Percentiles rank a stretch among this genome's conserved stretches.
phyloP scores from a whole-genome alignment of 306 rosid species.

The Gastrolobium bilobum region DNA sequence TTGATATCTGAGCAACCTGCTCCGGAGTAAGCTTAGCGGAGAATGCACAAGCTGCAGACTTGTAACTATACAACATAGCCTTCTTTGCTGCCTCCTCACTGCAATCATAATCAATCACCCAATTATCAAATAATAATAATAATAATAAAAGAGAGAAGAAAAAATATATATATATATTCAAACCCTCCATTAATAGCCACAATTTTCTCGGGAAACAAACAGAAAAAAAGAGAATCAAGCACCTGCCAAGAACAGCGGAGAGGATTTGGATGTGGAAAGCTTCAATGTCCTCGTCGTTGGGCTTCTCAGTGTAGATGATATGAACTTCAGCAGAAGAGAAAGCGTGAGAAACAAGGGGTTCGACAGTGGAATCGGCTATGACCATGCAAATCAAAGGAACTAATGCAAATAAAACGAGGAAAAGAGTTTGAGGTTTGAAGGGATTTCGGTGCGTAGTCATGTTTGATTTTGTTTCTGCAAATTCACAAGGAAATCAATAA shows the following conservation, averaged over 20 bases:
- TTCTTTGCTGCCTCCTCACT: constrained; percentile 95
- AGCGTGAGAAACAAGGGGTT: constrained; percentile 36
- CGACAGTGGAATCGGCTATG: constrained; percentile 49
- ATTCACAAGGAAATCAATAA: too few relatives aligned
- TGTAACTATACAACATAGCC: constrained; percentile 90
- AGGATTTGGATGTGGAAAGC: constrained; percentile 89
- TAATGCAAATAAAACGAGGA: constrained; percentile 22
- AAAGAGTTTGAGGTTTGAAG: not conserved
- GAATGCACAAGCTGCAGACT: constrained; percentile 89
- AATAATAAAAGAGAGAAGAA: not conserved
- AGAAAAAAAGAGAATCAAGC: not conserved
- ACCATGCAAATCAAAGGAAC: constrained; percentile 6
- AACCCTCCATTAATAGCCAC: not conserved
- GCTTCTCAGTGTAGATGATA: constrained; percentile 82
- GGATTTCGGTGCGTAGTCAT: not conserved
- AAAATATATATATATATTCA: not conserved
- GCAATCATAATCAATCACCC: constrained; percentile 28
- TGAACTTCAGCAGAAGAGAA: constrained; percentile 69
- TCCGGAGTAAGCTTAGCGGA: constrained; percentile 84
- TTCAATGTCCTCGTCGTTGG: constrained; percentile 76
- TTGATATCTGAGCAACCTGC: constrained; percentile 58
- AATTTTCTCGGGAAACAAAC: constrained; percentile 42
- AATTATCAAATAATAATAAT: constrained; percentile 8
- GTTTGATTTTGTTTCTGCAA: not conserved
- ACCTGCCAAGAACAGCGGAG: constrained; percentile 89